Base-by-base conservation (phyloP, 177 flowering plant species). In the Vitis hybrid region DNA sequence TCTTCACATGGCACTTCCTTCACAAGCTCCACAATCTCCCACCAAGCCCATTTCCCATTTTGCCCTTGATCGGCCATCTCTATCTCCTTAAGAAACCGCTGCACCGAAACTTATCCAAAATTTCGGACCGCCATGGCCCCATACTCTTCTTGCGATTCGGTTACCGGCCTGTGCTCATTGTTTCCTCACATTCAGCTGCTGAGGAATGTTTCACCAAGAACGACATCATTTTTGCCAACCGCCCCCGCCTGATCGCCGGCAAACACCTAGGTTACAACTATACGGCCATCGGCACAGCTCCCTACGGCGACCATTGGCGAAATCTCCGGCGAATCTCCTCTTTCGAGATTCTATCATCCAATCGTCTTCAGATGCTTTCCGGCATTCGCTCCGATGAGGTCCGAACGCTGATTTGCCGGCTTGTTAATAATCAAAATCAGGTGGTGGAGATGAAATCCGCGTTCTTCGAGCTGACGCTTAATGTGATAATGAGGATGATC, bases 401-500 rank as follows among this genome's bases (percentile, higher is more conserved):
- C 31, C 48, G 65, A 3, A 34, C 29, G 6, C 49, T 80, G 62
- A 8, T 82, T 6, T 10, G 64, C 4, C 45, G 63, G 19, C 71
- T 75, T 0, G 9, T 10, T 1, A 4, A 11, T 1, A 10, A 39
- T 1, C 8, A 14, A 10, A 39, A 65, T 50, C 68, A 20, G 60
- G 52, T 50, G 31, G 65, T 56, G 60, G 73, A 73, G 1, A 58
- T 79, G 74, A 75, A 71, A 51, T 48, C 67, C 1, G 31, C 10
- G 69, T 50, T 81, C 53, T 79, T 76, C 22, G 82, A 77, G 63
- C 45, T 82, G 68, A 77, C 73, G 11, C 61, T 72, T 11, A 82
- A 82, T 52, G 67, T 65, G 39, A 79, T 82, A 73, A 79, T 75
- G 81, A 77, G 76, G 62, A 82, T 82, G 82, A 73, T 82, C 0